A percentile compares a stretch with the other conserved stretches of the same genome.
Conservation (phyloP, 2,329 filamentous ascomycete genomes). For the Hypomyces perniciosus region DNA sequence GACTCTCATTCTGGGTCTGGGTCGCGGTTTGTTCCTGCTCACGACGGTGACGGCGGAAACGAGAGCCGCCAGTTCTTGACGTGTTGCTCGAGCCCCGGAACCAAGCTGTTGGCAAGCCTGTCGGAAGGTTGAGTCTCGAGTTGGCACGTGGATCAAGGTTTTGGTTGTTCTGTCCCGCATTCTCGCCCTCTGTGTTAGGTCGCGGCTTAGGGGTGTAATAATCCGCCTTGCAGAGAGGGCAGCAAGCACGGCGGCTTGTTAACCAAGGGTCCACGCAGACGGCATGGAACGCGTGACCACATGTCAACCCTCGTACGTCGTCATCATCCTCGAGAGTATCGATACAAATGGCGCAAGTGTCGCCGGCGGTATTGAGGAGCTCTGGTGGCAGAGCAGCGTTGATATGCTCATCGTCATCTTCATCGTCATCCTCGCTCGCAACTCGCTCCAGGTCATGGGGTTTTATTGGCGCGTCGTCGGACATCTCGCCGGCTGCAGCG, state of each 20-base stretch:
- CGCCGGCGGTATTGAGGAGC: constrained; percentile 72
- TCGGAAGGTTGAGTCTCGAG: constrained; percentile 43
- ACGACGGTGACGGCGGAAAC: constrained; percentile 1
- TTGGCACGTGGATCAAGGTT: constrained; percentile 33
- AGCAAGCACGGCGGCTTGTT: constrained; percentile 88
- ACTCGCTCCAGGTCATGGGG: constrained; percentile 33
- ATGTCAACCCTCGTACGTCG: constrained; percentile 87
- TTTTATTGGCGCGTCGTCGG: constrained; percentile 14
- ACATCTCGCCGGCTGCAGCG: not conserved
- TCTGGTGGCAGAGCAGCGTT: constrained; percentile 77
- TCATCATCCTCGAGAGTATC: constrained; percentile 92
- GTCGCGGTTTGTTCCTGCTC: not conserved
- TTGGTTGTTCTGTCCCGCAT: constrained; percentile 13
- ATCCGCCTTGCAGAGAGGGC: constrained; percentile 94
- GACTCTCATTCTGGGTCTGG: not conserved
- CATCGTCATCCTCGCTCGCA: constrained; percentile 49
- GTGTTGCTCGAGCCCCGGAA: constrained; percentile 21
- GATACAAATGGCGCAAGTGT: constrained; percentile 94
- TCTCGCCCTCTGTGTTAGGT: constrained; percentile 36
- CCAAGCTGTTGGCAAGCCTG: constrained; percentile 35
- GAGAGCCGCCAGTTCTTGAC: constrained; percentile 2
- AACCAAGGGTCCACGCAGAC: constrained; percentile 95
- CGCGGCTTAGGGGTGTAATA: constrained; percentile 94
- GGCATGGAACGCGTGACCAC: constrained; percentile 97
- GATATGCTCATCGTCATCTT: constrained; percentile 77